Evolutionary conservation across 2,329 filamentous ascomycete genomes (phyloP).

Genomic region (Raffaelea arxii): DNA sequence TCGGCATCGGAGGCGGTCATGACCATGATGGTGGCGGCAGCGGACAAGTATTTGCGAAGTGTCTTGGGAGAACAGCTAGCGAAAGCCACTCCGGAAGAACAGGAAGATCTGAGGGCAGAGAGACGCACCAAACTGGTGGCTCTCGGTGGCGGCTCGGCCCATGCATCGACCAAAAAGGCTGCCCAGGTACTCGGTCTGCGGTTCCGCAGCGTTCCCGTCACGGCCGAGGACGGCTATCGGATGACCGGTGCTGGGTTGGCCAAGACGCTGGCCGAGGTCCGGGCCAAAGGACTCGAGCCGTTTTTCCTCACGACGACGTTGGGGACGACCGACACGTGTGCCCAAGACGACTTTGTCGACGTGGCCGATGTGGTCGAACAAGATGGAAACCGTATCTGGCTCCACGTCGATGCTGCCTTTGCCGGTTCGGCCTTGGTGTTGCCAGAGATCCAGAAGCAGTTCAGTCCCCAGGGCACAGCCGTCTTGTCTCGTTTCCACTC

Average conservation of each 20-base stretch:
- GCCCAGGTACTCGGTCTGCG: conserved; percentile 80
- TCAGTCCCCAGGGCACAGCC: conserved; percentile 23
- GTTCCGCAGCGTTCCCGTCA: conserved; percentile 59
- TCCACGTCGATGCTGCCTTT: conserved; percentile 90
- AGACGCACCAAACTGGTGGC: conserved; percentile 67
- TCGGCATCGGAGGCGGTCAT: conserved; percentile 81
- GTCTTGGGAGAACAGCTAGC: conserved; percentile 23
- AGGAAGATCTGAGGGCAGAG: conserved; percentile 59
- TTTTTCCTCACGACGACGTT: conserved; percentile 80
- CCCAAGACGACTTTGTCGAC: conserved; percentile 69
- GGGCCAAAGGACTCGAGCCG: conserved; percentile 62
- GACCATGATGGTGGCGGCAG: conserved; percentile 76
- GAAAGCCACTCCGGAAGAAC: conserved; percentile 34
- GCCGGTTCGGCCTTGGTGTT: conserved; percentile 77
- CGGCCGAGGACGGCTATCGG: conserved; percentile 53
- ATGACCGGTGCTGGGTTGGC: conserved; percentile 58
- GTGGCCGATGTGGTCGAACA: conserved; percentile 42
- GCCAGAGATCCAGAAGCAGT: conserved; percentile 57
- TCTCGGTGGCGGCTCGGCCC: conserved; percentile 67
- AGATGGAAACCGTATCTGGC: conserved; percentile 55
- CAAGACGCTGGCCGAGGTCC: conserved; percentile 53
- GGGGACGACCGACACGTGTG: conserved; percentile 82
- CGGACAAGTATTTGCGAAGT: conserved; percentile 63
- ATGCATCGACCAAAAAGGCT: conserved; percentile 80
- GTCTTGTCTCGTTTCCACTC: conserved; percentile 67